Base-by-base conservation (phyloP, 805 yeast genomes). In the Teunomyces gatunensis region DNA sequence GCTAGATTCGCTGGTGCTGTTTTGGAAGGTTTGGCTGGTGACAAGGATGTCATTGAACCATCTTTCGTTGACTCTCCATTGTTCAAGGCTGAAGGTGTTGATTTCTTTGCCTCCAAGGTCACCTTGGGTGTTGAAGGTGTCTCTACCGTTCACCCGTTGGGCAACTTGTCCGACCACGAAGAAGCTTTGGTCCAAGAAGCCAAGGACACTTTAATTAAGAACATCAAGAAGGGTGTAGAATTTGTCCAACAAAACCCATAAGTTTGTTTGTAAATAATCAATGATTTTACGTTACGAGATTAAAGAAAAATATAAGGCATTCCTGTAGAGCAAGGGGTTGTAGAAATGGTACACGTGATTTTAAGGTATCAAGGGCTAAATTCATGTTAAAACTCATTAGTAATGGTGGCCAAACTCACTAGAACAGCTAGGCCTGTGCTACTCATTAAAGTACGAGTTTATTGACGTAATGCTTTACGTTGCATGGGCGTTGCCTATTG, bases 71-170 rank as follows among this genome's bases (percentile, higher is more conserved):
- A 87, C 69, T 84, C 89, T 56, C 94, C 94, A 64, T 76, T 87
- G 67, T 87, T 78, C 81, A 83, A 85, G 72, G 64, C 68, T 48
- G 96, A 91, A 78, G 98, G 98, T 67, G 87, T 94, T 63, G 92
- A 89, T 54, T 94, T 91, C 87, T 94, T 94, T 80, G 90, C 98
- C 47, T 86, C 97, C 58, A 85, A 84, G 74, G 95, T 94, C 58
- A 87, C 96, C 60, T 84, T 92, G 65, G 98, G 98, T 59, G 86
- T 85, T 65, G 81, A 86, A 55, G 97, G 97, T 84, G 88, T 87
- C 58, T 80, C 82, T 70, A 78, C 82, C 70, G 75, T 90, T 67
- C 96, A 88, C 78, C 75, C 78, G 50, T 77, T 94, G 63, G 95
- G 96, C 64, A 70, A 75, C 56, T 69, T 89, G 63, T 75, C 86